Conservation (phyloP, 2,329 filamentous ascomycete genomes). For the Myriosclerotinia duriaeana region DNA sequence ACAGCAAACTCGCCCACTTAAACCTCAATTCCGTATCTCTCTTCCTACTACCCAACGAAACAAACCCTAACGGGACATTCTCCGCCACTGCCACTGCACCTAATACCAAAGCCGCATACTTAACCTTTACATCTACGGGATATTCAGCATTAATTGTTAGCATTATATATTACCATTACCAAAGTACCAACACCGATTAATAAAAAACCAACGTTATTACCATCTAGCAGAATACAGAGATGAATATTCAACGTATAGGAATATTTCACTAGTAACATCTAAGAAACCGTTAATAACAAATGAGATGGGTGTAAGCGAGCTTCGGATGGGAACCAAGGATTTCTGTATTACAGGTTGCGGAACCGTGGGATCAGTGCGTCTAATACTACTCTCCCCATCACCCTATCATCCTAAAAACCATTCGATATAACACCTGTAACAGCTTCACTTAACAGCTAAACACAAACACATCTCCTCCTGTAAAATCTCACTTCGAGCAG, state of each 20-base stretch:
- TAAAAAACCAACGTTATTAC: slow-evolving; percentile 66
- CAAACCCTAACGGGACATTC: slow-evolving; percentile 49
- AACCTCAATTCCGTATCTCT: slow-evolving; percentile 52
- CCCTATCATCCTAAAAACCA: too few species aligned
- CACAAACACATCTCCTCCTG: too few species aligned
- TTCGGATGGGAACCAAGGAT: slow-evolving; percentile 44
- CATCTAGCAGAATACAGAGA: slow-evolving; percentile 69
- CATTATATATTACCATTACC: slow-evolving; percentile 47
- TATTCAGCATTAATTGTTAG: slow-evolving; percentile 51
- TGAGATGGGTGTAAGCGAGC: slow-evolving; percentile 46
- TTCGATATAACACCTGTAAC: too few species aligned
- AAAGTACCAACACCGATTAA: slow-evolving; percentile 55
- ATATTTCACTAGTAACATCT: slow-evolving; percentile 32
- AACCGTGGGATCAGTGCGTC: slow-evolving; percentile 43
- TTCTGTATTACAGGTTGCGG: slow-evolving; percentile 43
- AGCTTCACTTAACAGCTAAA: too few species aligned
- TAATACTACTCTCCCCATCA: too few species aligned
- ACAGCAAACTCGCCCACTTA: slow-evolving; percentile 49
- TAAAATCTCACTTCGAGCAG: too few species aligned
- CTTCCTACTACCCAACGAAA: slow-evolving; percentile 48
- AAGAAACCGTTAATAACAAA: slow-evolving; percentile 46
- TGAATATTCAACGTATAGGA: slow-evolving; percentile 60
- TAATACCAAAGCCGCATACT: slow-evolving; percentile 51
- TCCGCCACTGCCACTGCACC: slow-evolving; percentile 50
- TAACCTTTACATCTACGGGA: slow-evolving; percentile 50